A percentile compares a stretch with the other conserved stretches of the same genome.
Conservation (phyloP, 2,329 filamentous ascomycete species). For the Aspergillus hortae region DNA sequence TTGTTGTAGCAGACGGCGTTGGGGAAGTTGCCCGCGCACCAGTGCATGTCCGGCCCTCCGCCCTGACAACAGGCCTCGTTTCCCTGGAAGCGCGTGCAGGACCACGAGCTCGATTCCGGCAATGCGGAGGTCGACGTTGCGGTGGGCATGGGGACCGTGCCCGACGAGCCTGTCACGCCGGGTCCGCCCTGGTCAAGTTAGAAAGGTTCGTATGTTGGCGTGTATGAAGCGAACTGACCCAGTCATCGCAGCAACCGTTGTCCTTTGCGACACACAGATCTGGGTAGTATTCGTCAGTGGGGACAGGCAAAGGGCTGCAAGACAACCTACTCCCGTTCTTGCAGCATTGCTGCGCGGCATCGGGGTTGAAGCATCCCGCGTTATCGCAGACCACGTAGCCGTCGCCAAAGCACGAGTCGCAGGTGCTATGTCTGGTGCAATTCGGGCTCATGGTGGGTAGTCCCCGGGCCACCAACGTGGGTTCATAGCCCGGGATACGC, state of each 20-base stretch:
- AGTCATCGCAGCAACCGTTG: neutral
- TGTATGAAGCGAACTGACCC: neutral
- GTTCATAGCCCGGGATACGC: neutral
- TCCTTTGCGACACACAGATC: neutral
- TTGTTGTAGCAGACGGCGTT: constrained; percentile 2
- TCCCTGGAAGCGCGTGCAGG: neutral
- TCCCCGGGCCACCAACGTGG: neutral
- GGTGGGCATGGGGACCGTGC: neutral
- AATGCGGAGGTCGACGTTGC: neutral
- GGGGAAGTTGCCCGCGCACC: constrained; percentile 2
- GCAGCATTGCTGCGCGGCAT: constrained; percentile 7
- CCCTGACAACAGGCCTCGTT: constrained; percentile 5
- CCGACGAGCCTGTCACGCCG: neutral
- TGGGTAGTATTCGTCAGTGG: neutral
- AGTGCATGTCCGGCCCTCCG: constrained; percentile 3
- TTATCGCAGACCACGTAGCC: constrained; percentile 9
- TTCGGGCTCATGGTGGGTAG: neutral
- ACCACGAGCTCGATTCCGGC: neutral
- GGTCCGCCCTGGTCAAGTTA: neutral
- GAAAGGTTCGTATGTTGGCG: neutral
- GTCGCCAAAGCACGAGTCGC: constrained; percentile 5
- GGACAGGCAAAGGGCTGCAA: neutral
- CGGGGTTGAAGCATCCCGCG: constrained; percentile 8
- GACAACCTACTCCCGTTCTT: constrained; percentile 4
- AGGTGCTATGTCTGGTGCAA: constrained; percentile 3